Evolutionary conservation across 208 protist genomes (phyloP).

Genomic region (Trypanosoma theileri): DNA sequence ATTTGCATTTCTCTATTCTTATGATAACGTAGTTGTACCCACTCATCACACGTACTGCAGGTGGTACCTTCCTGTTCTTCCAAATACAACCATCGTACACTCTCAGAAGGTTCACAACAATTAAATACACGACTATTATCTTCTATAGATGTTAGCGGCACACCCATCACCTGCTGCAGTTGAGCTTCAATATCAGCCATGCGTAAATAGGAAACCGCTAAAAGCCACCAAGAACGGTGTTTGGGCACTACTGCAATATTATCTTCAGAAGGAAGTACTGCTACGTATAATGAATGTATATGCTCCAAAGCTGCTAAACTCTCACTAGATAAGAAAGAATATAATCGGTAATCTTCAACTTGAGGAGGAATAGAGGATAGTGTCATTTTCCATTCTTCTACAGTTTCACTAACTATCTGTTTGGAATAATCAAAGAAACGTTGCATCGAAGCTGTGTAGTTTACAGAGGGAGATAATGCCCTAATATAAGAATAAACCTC

Average conservation of each 20-base stretch:
- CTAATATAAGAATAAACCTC: slow-evolving; percentile 12
- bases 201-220: slow-evolving; percentile 44
- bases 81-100: not conserved
- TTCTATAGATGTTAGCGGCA: not conserved
- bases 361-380: slow-evolving; percentile 23
- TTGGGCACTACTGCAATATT: not conserved
- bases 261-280: not conserved
- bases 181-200: slow-evolving; percentile 31
- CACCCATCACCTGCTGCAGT: not conserved
- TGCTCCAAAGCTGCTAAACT: slow-evolving; percentile 37
- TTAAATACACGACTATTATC: not conserved
- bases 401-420: not conserved
- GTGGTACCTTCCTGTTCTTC: not conserved
- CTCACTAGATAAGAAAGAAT: slow-evolving; percentile 27
- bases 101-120: not conserved
- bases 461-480: not conserved
- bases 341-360: slow-evolving; percentile 1
- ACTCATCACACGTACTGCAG: not conserved
- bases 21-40: not conserved
- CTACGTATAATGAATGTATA: not conserved
- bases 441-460: not conserved
- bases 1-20: not conserved
- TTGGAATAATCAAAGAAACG: not conserved
- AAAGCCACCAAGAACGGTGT: slow-evolving; percentile 47
- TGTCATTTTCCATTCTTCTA: slow-evolving; percentile 13